Evolutionary conservation across 331 rosid species (phyloP), one percentile per base, ranked within the genome.

Genomic region (Phaseolus coccineus): DNA sequence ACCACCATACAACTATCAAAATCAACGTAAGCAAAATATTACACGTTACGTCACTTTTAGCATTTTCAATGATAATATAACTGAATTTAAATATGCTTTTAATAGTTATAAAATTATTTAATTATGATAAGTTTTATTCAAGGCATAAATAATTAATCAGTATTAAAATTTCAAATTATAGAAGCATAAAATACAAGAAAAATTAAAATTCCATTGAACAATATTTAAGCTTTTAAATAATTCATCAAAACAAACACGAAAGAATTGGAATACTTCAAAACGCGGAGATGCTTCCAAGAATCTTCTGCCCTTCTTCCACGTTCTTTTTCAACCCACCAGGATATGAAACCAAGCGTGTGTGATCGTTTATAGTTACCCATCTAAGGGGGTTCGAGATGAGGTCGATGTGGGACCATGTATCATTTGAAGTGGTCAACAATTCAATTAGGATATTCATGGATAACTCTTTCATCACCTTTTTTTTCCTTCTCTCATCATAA

Each of bases 301-400:
- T 80, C 74, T 92, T 89, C 95, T 48, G 16, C 30, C 40, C 72
- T 70, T 82, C 35, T 87, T 90, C 93, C 90, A 83, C 88, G 97
- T 86, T 78, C 69, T 58, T 89, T 1, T 92, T 82, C 73, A 65
- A 59, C 69, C 66, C 3, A 2, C 3, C 22, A 19, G 22, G 22
- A 19, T 19, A 19, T 19, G 22, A 19, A 19, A 19, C 22, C 22
- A 19, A 0, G 58, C 25, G 71, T 59, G 14, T 7, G 28, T 3
- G 4, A 1, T 35, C 4, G 22, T 35, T 35, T 35, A 35, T 35
- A 15, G 39, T 40, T 58, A 74, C 74, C 87, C 73, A 40, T 27
- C 2, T 24, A 11, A 71, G 62, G 84, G 22, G 74, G 77, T 62
- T 50, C 59, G 37, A 8, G 50, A 16, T 64, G 19, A 25, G 66